Evolutionary conservation across 768 basidiomycete species (phyloP), one percentile per base, ranked within the genome.

Genomic region (Pholiota molesta): DNA sequence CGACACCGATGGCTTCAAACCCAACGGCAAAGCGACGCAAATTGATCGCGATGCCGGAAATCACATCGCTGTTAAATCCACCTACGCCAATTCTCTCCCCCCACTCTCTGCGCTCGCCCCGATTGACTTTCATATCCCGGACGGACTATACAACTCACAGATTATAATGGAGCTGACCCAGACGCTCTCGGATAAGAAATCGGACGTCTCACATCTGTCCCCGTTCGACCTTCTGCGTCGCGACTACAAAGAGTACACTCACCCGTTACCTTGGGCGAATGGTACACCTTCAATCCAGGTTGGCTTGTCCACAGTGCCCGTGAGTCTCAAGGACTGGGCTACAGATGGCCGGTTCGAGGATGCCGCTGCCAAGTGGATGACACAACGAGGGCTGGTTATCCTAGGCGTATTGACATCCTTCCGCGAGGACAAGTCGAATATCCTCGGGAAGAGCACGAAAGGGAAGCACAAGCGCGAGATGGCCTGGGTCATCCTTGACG

Each of bases 201-300:
- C 68, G 3, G 84, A 89, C 61, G 78, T 99, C 9, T 83, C 85
- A 1, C 82, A 86, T 63, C 80, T 98, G 17, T 78, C 77, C 8
- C 85, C 86, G 0, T 81, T 84, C 59, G 95, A 98, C 69, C 84
- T 98, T 19, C 82, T 99, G 5, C 82, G 94, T 13, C 79, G 97
- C n/a, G 97, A 99, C 75, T 99, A 95, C 81, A 99, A 99, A 73
- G 88, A 97, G 65, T 97, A 95, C 69, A 71, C 74, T 1, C 74
- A 86, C 61, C 73, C 77, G 0, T 81, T 88, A 2, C 70, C 78
- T 1, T 82, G 80, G 77, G 71, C 75, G 4, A 62, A 73, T 0
- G 72, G 70, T 17, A 61, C 68, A 8, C 68, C 74, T 29, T 69
- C 76, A 8, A 77, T 93, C 42, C 83, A 82, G 60, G 87, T 87